A percentile compares a stretch with the other conserved stretches of the same genome.
Evolutionary conservation across 2,329 filamentous ascomycete species (phyloP).

Genomic region (Calonectria crousiana): DNA sequence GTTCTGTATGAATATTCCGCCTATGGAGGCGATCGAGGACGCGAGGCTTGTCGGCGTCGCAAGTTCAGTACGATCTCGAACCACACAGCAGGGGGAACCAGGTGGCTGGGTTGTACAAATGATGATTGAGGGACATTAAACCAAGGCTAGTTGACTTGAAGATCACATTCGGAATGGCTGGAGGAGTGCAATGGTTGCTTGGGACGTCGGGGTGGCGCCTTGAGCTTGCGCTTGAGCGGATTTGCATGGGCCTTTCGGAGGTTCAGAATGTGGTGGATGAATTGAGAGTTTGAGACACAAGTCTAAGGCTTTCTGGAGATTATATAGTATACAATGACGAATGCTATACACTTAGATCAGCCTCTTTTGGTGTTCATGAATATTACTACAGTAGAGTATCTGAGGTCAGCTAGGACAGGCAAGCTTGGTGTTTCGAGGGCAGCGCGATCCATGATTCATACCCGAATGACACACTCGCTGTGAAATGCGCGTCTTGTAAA

Average conservation of each 20-base stretch:
- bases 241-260: slow-evolving; percentile 27
- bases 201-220: slow-evolving; percentile 27
- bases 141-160: slow-evolving; percentile 25
- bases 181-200: slow-evolving; percentile 28
- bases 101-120: slow-evolving; percentile 41
- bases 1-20: slow-evolving; percentile 46
- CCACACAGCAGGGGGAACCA: slow-evolving; percentile 15
- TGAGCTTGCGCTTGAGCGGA: slow-evolving; percentile 23
- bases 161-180: slow-evolving; percentile 22
- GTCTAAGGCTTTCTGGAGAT: slow-evolving; percentile 36
- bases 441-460: background rate
- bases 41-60: slow-evolving; percentile 29
- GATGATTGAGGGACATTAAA: slow-evolving; percentile 26
- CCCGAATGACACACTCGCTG: background rate
- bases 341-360: slow-evolving; percentile 39
- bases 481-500: background rate
- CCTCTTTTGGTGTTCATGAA: background rate
- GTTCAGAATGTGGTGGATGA: slow-evolving; percentile 33
- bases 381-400: background rate
- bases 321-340: slow-evolving; percentile 43
- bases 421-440: background rate
- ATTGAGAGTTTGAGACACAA: slow-evolving; percentile 37
- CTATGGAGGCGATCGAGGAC: slow-evolving; percentile 32
- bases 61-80: slow-evolving; percentile 28
- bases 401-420: background rate